These are phyloP conservation scores for Magnolia kwangsiensis DNA, from an alignment of 164 flowering plant genomes.

Conservation along the genomic window DNA sequence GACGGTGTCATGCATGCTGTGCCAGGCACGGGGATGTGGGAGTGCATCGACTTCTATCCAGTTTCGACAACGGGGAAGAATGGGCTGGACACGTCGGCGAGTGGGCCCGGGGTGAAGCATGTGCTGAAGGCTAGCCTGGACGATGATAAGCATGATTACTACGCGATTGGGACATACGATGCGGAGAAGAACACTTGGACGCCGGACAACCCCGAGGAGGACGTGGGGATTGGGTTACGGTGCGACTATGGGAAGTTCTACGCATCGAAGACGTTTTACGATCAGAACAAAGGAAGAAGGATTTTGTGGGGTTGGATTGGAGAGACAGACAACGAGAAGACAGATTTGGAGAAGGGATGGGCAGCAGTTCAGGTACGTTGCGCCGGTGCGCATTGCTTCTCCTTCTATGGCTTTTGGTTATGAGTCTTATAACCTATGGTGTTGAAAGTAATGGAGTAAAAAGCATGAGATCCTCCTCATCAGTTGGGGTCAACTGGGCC, in stretches of 20 bases:
- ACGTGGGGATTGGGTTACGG: conserved; percentile 68
- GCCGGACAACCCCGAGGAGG: conserved; percentile 57
- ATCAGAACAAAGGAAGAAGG: conserved; percentile 57
- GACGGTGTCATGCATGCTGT: conserved; percentile 54
- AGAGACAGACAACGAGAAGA: conserved; percentile 61
- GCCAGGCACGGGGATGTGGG: conserved; percentile 88
- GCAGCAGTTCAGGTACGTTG: conserved; percentile 58
- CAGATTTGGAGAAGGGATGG: conserved; percentile 72
- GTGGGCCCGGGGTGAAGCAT: conserved; percentile 63
- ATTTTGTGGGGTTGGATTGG: conserved; percentile 81
- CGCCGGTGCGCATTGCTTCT: neutral
- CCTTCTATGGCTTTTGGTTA: too few species aligned
- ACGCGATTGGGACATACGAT: conserved; percentile 69
- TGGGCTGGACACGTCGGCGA: conserved; percentile 65
- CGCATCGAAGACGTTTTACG: conserved; percentile 84
- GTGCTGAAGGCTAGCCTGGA: conserved; percentile 77
- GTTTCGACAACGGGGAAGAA: conserved; percentile 33
- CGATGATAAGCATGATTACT: conserved; percentile 60
- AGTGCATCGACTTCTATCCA: conserved; percentile 90
- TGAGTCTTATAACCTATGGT: too few species aligned
- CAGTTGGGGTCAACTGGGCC: too few species aligned
- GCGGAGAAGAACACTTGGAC: conserved; percentile 38
- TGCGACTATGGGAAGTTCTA: conserved; percentile 75
- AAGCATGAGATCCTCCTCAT: too few species aligned
- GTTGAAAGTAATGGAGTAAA: too few species aligned